Evolutionary conservation across 192 early-diverging fungal genomes (phyloP).

Genomic region (Chytriomyces sp.): DNA sequence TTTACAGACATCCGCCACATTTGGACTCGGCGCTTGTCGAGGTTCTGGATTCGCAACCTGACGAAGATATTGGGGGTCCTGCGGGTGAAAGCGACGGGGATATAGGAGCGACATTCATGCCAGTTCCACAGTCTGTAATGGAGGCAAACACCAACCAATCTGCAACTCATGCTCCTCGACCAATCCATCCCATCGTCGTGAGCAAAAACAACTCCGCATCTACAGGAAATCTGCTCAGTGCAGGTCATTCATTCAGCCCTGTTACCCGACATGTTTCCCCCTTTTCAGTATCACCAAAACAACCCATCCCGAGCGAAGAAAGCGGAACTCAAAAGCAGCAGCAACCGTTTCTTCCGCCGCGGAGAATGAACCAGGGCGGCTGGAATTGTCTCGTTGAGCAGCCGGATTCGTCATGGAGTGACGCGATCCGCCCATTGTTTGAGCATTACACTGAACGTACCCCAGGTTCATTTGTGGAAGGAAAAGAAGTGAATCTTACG

Average conservation of each 20-base stretch:
- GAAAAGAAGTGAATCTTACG: constrained; percentile 97
- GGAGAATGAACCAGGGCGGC: constrained; percentile 59
- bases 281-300: not conserved
- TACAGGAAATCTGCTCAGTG: not conserved
- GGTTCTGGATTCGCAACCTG: constrained; percentile 58
- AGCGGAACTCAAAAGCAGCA: constrained; percentile 42
- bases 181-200: not conserved
- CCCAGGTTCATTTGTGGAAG: constrained; percentile 96
- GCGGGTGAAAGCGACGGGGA: not conserved
- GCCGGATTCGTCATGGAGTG: constrained; percentile 88
- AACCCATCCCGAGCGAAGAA: not conserved
- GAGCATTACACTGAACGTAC: constrained; percentile 98
- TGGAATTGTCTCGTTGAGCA: constrained; percentile 92
- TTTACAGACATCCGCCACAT: constrained; percentile 86
- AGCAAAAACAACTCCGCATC: not conserved
- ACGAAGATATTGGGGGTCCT: constrained; percentile 18
- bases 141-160: not conserved
- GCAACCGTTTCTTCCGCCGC: constrained; percentile 43
- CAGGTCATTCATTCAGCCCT: not conserved
- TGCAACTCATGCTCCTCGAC: not conserved
- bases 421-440: constrained; percentile 91
- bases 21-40: constrained; percentile 15
- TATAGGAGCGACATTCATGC: not conserved
- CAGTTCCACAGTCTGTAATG: not conserved
- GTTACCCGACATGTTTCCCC: not conserved